Percentiles rank a stretch among this genome's conserved stretches.
These are phyloP conservation scores for Vitis hybrid DNA, from an alignment of 177 flowering plant genomes.

Conservation along the genomic window DNA sequence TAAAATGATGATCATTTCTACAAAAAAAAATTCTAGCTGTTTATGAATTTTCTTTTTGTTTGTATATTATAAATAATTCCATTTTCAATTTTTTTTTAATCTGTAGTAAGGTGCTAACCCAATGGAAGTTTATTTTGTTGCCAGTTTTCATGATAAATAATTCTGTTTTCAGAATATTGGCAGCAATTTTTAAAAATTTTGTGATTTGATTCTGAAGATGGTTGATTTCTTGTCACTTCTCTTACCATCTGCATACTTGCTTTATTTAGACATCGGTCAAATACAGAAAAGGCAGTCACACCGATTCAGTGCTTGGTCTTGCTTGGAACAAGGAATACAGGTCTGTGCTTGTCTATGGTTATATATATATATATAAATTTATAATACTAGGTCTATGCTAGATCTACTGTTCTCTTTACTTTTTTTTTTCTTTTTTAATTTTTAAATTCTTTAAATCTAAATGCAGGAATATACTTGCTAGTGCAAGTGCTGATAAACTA, in stretches of 20 bases:
- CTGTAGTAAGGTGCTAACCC: too few relatives aligned
- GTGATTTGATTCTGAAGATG: background rate
- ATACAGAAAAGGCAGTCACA: conserved; percentile 81
- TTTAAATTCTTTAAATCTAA: background rate
- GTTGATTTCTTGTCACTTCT: background rate
- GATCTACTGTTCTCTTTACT: background rate
- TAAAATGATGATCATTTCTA: too few relatives aligned
- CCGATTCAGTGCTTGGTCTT: conserved; percentile 86
- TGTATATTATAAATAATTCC: background rate
- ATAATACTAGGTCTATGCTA: background rate
- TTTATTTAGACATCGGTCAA: conserved; percentile 51
- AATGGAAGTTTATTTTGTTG: too few relatives aligned
- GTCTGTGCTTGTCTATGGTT: conserved; percentile 25
- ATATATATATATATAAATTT: too few relatives aligned
- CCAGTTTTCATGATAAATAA: too few relatives aligned
- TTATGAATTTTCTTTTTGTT: too few relatives aligned
- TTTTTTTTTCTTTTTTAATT: background rate
- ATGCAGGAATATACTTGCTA: conserved; percentile 85
- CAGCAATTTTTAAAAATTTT: background rate
- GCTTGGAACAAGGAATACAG: conserved; percentile 94
- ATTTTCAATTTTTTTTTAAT: background rate
- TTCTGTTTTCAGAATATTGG: background rate
- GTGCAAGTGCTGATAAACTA: conserved; percentile 88
- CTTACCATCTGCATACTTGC: conserved; percentile 10
- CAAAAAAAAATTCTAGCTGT: too few relatives aligned